Percentiles rank a stretch among this genome's conserved stretches.
phyloP scores from a whole-genome alignment of 2,329 filamentous ascomycete species.

The Aspergillus ibericus region DNA sequence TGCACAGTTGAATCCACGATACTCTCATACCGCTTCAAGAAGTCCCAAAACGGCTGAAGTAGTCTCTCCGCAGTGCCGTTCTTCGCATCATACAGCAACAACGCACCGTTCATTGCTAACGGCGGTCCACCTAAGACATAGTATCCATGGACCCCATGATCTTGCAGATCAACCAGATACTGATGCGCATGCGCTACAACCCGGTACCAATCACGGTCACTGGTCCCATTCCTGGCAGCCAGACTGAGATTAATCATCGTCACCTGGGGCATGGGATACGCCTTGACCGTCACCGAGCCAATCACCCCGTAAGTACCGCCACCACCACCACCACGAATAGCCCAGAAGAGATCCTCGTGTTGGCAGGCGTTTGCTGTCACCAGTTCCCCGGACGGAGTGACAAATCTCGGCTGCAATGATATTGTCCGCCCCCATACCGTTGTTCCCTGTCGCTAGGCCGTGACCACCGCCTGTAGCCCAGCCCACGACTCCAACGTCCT shows the following conservation, averaged over 20 bases:
- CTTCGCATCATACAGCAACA: neutral
- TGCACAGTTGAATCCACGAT: neutral
- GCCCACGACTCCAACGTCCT: neutral
- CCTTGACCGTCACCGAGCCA: slow-evolving; percentile 1
- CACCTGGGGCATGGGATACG: neutral
- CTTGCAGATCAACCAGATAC: neutral
- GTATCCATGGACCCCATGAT: neutral
- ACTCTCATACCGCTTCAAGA: neutral
- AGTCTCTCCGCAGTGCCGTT: neutral
- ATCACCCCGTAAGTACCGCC: slow-evolving; percentile 21
- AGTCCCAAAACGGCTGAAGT: neutral
- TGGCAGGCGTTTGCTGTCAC: slow-evolving; percentile 19
- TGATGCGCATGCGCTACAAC: neutral
- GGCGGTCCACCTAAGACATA: neutral
- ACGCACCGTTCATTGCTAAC: neutral
- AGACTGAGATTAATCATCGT: neutral
- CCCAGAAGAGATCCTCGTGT: slow-evolving; percentile 23
- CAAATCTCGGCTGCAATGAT: slow-evolving; percentile 49
- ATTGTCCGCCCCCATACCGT: slow-evolving; percentile 54
- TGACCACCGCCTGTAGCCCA: slow-evolving; percentile 46
- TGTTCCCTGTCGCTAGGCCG: slow-evolving; percentile 51
- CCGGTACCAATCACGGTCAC: neutral
- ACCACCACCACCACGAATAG: slow-evolving; percentile 19
- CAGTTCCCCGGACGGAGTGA: slow-evolving; percentile 41
- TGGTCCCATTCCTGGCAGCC: neutral